Percentiles rank a stretch among this genome's conserved stretches.
These are phyloP conservation scores for Boletellus ananiceps DNA, from an alignment of 768 basidiomycete genomes.

Conservation along the genomic window DNA sequence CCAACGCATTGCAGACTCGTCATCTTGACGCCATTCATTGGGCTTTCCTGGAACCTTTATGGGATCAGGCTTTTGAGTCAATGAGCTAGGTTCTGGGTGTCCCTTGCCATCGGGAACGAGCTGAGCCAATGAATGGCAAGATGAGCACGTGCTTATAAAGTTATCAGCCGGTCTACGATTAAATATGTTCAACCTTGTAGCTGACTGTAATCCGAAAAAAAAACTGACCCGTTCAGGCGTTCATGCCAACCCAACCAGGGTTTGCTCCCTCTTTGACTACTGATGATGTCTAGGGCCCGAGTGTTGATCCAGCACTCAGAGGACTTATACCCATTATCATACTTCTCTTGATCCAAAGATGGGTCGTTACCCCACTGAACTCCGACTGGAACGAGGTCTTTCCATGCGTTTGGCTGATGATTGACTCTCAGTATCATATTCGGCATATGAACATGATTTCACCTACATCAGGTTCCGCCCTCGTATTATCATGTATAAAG, in stretches of 20 bases:
- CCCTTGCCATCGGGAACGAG: not conserved
- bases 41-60: not conserved
- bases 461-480: not conserved
- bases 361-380: slow-evolving; percentile 5
- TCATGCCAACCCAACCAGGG: not conserved
- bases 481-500: not conserved
- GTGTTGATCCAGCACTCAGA: not conserved
- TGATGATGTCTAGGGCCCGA: not conserved
- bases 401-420: not conserved
- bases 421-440: not conserved
- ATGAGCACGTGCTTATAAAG: not conserved
- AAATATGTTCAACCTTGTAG: not conserved
- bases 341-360: not conserved
- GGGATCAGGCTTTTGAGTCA: not conserved
- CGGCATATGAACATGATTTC: not conserved
- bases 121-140: not conserved
- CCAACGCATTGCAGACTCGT: not conserved
- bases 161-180: not conserved
- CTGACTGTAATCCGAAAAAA: not conserved
- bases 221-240: not conserved
- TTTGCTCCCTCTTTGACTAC: not conserved
- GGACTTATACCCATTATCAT: not conserved
- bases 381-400: not conserved
- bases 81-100: not conserved
- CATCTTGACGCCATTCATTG: not conserved